Base-by-base conservation (phyloP, 345 rosid genomes). In the Garcia nutans region DNA sequence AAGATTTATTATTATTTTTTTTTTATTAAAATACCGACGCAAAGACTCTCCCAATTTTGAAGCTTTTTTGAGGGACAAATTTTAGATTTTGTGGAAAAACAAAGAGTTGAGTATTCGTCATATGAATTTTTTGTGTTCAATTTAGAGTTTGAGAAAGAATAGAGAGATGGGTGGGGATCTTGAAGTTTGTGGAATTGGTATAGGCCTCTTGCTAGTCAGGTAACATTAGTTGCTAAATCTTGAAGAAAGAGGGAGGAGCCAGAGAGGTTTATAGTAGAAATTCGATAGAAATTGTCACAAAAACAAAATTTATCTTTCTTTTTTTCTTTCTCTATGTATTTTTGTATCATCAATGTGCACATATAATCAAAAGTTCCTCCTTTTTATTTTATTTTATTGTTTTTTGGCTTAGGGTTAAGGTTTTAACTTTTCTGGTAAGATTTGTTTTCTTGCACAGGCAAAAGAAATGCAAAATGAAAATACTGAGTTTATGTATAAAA, bases 91-190 rank as follows among this genome's bases (percentile, higher is more conserved):
- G n/a, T 6, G 52, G 22, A 17, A 33, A 56, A 71, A 24, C 15
- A 5, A 70, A 33, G 63, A 69, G 59, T 0, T 52, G 72, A 7
- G 26, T 31, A 70, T 31, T 23, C 10, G 52, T 72, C 66, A 72
- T 41, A 73, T 5, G 69, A 49, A 49, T 70, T 61, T 26, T 47
- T 33, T 17, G 33, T 0, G 31, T 49, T 61, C 41, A 42, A 23
- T 23, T 37, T 19, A 2, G 71, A 22, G 1, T 59, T 61, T 31
- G 17, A 71, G 70, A 17, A 26, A 19, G n/a, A 71, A 28, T 7
- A n/a, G 10, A 47, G 26, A 73, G 49, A 73, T 26, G 60, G 68
- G 60, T 9, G 33, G 65, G 15, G 71, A 62, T 74, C 70, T 74
- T 52, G 57, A 42, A 68, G 33, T 23, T 31, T 66, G 56, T 17